phyloP scores from a whole-genome alignment of 2,329 filamentous ascomycete genomes.

The Claviceps sp. region DNA sequence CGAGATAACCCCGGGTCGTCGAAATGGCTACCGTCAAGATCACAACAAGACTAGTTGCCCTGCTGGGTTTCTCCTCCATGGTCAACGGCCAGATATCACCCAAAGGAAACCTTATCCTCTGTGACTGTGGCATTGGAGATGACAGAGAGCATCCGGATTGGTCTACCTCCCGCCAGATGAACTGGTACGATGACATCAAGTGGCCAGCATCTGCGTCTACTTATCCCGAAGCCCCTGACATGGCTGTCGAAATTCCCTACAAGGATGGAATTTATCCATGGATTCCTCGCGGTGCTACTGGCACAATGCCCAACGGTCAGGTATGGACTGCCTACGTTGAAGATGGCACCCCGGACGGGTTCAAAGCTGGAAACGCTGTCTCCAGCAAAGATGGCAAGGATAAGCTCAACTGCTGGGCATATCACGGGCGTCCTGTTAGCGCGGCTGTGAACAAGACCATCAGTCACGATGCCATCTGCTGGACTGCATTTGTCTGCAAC shows the following conservation, averaged over 20 bases:
- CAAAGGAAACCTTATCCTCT: constrained; percentile 25
- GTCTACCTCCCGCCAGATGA: constrained; percentile 31
- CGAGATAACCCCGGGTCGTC: not conserved
- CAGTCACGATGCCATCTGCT: constrained; percentile 23
- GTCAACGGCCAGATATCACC: constrained; percentile 14
- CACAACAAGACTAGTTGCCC: constrained; percentile 8
- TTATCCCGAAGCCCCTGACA: constrained; percentile 23
- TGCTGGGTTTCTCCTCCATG: constrained; percentile 12
- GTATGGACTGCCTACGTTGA: constrained; percentile 29
- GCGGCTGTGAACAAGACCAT: constrained; percentile 24
- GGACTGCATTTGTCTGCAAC: constrained; percentile 29
- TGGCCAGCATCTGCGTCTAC: constrained; percentile 22
- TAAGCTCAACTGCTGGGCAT: constrained; percentile 27
- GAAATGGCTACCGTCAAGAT: constrained; percentile 15
- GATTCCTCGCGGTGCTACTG: constrained; percentile 23
- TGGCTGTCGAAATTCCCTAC: constrained; percentile 26
- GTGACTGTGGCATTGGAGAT: constrained; percentile 29
- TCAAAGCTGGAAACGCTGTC: constrained; percentile 26
- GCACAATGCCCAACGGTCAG: constrained; percentile 24
- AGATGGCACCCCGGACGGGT: constrained; percentile 25
- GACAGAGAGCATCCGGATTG: constrained; percentile 25
- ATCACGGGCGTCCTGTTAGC: constrained; percentile 26
- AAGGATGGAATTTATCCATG: constrained; percentile 25
- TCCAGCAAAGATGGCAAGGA: constrained; percentile 25
- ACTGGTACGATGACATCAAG: constrained; percentile 26